Conservation (phyloP, 306 rosid species). For the Pueraria montana region DNA sequence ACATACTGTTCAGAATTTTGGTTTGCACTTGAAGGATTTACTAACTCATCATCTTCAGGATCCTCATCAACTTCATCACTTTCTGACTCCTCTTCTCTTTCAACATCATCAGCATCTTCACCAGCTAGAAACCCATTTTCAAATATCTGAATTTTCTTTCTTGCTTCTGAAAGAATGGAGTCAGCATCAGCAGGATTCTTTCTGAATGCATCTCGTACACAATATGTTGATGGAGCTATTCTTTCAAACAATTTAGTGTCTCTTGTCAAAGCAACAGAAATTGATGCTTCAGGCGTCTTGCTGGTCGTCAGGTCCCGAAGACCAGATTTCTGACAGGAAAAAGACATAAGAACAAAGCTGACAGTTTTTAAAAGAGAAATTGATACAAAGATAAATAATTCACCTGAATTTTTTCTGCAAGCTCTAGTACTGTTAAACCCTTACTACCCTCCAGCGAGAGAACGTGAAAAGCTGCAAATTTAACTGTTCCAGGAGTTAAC, state of each 20-base stretch:
- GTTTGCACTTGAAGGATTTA: constrained; percentile 64
- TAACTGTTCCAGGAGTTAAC: constrained; percentile 98
- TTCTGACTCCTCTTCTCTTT: constrained; percentile 93
- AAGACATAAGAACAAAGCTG: constrained; percentile 36
- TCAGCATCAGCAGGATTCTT: constrained; percentile 95
- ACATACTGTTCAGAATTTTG: constrained; percentile 60
- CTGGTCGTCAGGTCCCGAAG: constrained; percentile 98
- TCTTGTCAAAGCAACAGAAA: constrained; percentile 99
- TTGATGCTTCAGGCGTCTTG: constrained; percentile 99
- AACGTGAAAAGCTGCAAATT: constrained; percentile 98
- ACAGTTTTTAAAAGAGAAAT: constrained; percentile 18
- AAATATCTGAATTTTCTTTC: constrained; percentile 95
- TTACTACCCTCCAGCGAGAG: constrained; percentile 94
- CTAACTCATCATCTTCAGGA: constrained; percentile 88
- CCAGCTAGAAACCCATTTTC: constrained; percentile 91
- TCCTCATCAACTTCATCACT: constrained; percentile 98
- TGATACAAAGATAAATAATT: constrained; percentile 17
- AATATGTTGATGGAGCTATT: constrained; percentile 98
- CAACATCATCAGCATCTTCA: constrained; percentile 92
- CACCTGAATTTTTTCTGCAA: constrained; percentile 99
- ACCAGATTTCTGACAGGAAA: constrained; percentile 84
- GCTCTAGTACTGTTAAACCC: constrained; percentile 93
- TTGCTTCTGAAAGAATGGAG: constrained; percentile 85
- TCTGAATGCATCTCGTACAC: constrained; percentile 90
- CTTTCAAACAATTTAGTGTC: constrained; percentile 98